Percentiles rank a stretch among this genome's conserved stretches.
phyloP scores from a whole-genome alignment of 2,329 filamentous ascomycete species.

The Hypoxylon sp. region DNA sequence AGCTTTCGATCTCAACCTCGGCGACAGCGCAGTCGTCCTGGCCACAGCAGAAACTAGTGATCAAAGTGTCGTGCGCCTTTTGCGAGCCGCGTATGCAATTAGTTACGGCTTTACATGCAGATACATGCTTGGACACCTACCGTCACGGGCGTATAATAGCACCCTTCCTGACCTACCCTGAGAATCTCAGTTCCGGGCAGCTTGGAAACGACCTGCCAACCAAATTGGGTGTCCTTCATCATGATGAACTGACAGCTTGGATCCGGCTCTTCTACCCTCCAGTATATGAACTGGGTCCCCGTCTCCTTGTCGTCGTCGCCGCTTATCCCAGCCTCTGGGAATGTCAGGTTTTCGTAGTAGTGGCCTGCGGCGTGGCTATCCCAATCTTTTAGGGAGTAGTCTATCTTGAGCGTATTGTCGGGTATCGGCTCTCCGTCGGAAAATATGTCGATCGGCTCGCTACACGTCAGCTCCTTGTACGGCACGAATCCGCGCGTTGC shows the following conservation, averaged over 20 bases:
- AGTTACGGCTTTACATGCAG: not conserved
- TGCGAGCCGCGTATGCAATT: not conserved
- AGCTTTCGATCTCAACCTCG: conserved; percentile 17
- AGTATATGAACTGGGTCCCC: conserved; percentile 22
- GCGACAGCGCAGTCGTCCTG: conserved; percentile 21
- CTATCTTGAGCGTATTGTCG: conserved; percentile 12
- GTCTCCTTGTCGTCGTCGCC: conserved; percentile 7
- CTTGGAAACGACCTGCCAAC: conserved; percentile 23
- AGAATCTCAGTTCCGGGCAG: conserved; percentile 23
- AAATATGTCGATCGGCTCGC: conserved; percentile 16
- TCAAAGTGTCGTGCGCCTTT: conserved; percentile 22
- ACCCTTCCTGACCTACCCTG: conserved; percentile 15
- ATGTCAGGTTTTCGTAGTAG: conserved; percentile 26
- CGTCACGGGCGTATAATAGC: conserved; percentile 23
- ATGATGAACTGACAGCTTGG: conserved; percentile 24
- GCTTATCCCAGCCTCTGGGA: conserved; percentile 15
- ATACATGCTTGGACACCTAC: conserved; percentile 6
- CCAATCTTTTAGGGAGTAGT: conserved; percentile 19
- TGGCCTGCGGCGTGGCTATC: conserved; percentile 11
- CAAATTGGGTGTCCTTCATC: conserved; percentile 16
- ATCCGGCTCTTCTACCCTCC: conserved; percentile 23
- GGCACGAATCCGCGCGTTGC: conserved; percentile 12
- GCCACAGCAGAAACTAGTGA: conserved; percentile 31
- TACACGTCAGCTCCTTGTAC: conserved; percentile 19
- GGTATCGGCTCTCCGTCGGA: conserved; percentile 10